Percentiles rank a stretch among this genome's conserved stretches.
phyloP scores from a whole-genome alignment of 805 yeast genomes.

The Sugiyamaella smithiae region DNA sequence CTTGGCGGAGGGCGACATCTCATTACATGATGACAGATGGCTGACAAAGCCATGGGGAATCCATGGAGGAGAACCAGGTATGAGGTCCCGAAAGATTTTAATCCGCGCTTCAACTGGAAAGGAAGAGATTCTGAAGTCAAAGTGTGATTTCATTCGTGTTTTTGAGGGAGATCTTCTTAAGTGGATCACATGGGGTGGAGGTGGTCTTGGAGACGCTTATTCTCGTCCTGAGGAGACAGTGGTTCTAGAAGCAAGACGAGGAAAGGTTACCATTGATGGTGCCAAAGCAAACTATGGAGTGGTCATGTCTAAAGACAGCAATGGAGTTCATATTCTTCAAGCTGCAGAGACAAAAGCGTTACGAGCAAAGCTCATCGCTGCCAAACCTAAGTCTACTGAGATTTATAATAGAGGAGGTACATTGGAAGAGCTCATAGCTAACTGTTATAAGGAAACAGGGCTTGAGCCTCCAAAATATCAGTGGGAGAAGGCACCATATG shows the following conservation, averaged over 20 bases:
- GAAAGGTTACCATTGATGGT: not conserved
- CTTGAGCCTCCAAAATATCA: not conserved
- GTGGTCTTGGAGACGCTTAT: not conserved
- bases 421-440: not conserved
- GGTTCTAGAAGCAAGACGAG: not conserved
- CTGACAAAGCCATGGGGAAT: conserved; percentile 1
- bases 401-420: not conserved
- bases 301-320: not conserved
- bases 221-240: not conserved
- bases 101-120: not conserved
- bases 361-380: not conserved
- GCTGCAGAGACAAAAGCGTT: not conserved
- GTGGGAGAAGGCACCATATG: not conserved
- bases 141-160: not conserved
- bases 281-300: not conserved
- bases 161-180: not conserved
- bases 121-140: not conserved
- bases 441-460: not conserved
- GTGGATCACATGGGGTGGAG: not conserved
- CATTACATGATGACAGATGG: not conserved
- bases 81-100: not conserved
- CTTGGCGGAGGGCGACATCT: not conserved
- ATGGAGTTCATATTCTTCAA: not conserved
- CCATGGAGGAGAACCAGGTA: not conserved
- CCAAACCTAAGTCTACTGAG: not conserved